Base-by-base conservation (phyloP, 176 grass and related monocot species). In the Aegilops longissima region DNA sequence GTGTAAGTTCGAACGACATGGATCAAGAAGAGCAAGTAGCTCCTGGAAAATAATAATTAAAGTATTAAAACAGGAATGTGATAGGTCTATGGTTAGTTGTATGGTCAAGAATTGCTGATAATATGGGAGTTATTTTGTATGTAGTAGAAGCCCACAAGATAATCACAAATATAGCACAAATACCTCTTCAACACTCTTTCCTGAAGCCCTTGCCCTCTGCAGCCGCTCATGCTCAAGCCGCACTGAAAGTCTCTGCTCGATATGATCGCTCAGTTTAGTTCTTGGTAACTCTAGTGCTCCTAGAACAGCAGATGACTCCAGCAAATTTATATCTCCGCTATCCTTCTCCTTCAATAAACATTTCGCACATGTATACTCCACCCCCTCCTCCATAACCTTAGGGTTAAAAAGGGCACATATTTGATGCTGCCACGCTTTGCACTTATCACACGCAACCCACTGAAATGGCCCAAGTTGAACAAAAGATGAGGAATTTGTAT, bases 381-480 rank as follows among this genome's bases (percentile, higher is more conserved):
- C 79, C 79, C 93, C 86, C 24, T 85, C 86, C 21, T 95, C 88
- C 54, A 91, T 87, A 81, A 88, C 86, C 85, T 91, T 91, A 30
- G 87, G 83, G 31, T 95, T 98, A 76, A 98, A 98, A 86, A 98
- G 92, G 86, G 94, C 97, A 51, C 97, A 98, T 63, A 98, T 92
- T 85, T 98, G 90, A 89, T 98, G 97, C 69, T 98, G 94, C 97
- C 97, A 98, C 73, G 94, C 86, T 75, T 91, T 87, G 81, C 97
- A 98, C 62, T 94, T 96, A 77, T 91, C 89, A 3, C 97, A 98
- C 68, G 91, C 92, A 68, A 98, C 93, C 97, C 97, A 98, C 97
- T 98, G 91, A 72, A 85, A 93, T 89, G 87, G 58, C 14, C 69
- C 38, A 80, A 78, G 72, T 59, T 31, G 66, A 83, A 83, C 34